Base-by-base conservation (phyloP, 768 basidiomycete genomes). In the Amanita polypyramis region DNA sequence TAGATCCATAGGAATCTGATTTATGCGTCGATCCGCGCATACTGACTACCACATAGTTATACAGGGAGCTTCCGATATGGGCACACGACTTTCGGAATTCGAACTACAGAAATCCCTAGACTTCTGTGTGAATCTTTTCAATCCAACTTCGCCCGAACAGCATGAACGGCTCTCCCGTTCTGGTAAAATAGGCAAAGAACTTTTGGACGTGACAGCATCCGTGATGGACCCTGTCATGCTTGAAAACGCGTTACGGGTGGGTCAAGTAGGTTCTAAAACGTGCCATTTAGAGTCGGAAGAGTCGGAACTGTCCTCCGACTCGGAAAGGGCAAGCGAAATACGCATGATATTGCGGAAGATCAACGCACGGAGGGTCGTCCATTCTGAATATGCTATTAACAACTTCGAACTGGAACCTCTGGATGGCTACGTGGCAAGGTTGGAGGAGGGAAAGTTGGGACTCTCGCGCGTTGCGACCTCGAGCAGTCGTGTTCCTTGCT, bases 21-120 rank as follows among this genome's bases (percentile, higher is more conserved):
- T 35, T 7, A 11, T 30, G 9, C 10, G 1, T 5, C 42, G 29
- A 15, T 39, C 6, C 34, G 21, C 25, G 12, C 20, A 29, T 50
- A 33, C 51, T 48, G 23, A 42, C 38, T 21, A 36, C 23, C 30
- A 15, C 25, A 1, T 50, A 88, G 86, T 89, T 23, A 87, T 88
- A 32, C 86, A 88, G 62, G 86, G 86, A 5, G 81, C 80, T 37
- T 80, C 80, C 0, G 86, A 89, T 52, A 79, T 87, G 74, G 86
- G 85, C 11, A 65, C 69, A 27, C 76, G 73, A 12, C 70, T 88
- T 29, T 85, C 82, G 2, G 85, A 85, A 61, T 70, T 66, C 40
- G 86, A 89, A 61, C 71, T 89, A 0, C 81, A 86, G 53, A 78
- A 71, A 49, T 82, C 86, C 14, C 70, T 89, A 19, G 82, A 87